Evolutionary conservation across 208 protist species (phyloP).

Genomic region (Acanthamoeba polyphaga): DNA sequence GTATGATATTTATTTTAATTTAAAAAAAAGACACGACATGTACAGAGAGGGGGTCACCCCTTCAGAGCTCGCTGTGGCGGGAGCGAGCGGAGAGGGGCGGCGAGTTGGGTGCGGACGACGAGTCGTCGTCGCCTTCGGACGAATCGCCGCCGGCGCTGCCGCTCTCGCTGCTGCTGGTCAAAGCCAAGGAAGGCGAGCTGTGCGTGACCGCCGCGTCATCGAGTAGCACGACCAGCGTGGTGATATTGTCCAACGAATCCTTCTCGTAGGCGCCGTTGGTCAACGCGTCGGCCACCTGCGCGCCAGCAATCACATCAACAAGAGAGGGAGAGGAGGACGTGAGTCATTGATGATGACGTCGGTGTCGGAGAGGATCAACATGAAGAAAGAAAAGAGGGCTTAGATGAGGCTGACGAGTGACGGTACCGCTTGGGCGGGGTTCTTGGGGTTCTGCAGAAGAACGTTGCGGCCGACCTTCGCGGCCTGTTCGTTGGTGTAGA

Average conservation of each 20-base stretch:
- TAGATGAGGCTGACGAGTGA: not conserved
- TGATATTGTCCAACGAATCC: slow-evolving; percentile 70
- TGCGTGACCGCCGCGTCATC: not conserved
- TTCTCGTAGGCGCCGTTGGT: not conserved
- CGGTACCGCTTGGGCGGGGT: not conserved
- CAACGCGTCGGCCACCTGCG: slow-evolving; percentile 40
- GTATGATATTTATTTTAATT: no score
- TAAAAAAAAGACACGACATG: no score
- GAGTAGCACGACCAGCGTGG: slow-evolving; percentile 35
- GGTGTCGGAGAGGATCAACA: not conserved
- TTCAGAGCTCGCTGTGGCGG: slow-evolving; percentile 22
- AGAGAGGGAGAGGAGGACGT: no score
- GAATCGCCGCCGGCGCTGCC: not conserved
- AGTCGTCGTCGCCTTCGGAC: slow-evolving; percentile 23
- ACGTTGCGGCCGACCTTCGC: not conserved
- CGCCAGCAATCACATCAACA: no score
- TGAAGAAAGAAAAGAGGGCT: not conserved
- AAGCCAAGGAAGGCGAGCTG: no score
- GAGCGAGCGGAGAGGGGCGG: not conserved
- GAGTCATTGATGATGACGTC: not conserved
- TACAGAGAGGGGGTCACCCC: no score
- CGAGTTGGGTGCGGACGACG: not conserved
- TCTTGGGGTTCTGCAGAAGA: not conserved
- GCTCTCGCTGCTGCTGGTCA: not conserved
- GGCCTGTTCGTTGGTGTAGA: slow-evolving; percentile 69